These are phyloP conservation scores for Arachis stenosperma DNA, from an alignment of 306 rosid species.

Conservation along the genomic window DNA sequence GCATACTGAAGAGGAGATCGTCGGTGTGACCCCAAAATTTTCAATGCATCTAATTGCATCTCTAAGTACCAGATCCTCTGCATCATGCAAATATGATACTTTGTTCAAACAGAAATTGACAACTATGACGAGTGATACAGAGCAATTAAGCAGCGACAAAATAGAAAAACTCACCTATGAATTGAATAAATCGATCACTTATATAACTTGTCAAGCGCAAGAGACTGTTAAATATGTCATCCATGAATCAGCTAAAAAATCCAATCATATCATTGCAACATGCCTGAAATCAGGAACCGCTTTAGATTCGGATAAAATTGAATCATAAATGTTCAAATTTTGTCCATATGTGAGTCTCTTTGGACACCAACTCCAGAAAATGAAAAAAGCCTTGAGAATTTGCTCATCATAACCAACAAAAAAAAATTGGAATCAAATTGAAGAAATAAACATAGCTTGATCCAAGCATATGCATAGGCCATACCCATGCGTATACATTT, in stretches of 20 bases:
- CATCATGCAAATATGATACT: constrained; percentile 24
- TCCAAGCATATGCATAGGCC: constrained; percentile 26
- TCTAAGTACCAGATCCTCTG: constrained; percentile 72
- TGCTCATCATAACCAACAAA: too few species aligned
- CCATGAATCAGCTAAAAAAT: constrained; percentile 49
- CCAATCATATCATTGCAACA: constrained; percentile 42
- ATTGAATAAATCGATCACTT: constrained; percentile 51
- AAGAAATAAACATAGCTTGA: constrained; percentile 21
- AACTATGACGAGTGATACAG: not conserved
- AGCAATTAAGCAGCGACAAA: not conserved
- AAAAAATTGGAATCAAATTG: too few species aligned
- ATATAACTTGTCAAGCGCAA: constrained; percentile 57
- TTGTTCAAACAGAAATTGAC: not conserved
- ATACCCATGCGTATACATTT: not conserved
- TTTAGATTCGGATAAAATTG: constrained; percentile 24
- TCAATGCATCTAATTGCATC: constrained; percentile 49
- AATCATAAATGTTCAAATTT: not conserved
- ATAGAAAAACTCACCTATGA: constrained; percentile 53
- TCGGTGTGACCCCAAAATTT: constrained; percentile 37
- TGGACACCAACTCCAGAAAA: too few species aligned
- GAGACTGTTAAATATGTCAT: constrained; percentile 53
- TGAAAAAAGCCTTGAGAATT: too few species aligned
- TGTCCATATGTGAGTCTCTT: too few species aligned
- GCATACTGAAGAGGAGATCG: constrained; percentile 36
- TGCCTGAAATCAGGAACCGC: constrained; percentile 48